phyloP scores from a whole-genome alignment of 176 grass and related monocot genomes.

The Rhynchospora pubera region DNA sequence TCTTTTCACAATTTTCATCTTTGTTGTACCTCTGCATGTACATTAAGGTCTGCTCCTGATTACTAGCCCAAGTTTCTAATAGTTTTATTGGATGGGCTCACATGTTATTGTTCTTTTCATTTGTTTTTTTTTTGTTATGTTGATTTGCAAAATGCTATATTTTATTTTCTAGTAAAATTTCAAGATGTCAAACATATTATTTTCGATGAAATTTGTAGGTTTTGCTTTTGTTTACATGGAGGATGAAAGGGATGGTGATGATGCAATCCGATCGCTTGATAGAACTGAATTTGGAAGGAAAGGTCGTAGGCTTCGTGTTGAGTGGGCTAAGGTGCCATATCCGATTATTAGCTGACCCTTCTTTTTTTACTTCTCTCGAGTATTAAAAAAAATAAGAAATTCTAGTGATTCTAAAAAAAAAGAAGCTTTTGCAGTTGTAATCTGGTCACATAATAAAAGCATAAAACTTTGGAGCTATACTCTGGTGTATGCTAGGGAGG shows the following conservation, averaged over 20 bases:
- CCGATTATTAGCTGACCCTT: background rate
- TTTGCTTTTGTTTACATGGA: constrained; percentile 99
- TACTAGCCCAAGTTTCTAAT: constrained; percentile 51
- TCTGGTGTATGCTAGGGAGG: background rate
- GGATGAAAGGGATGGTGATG: constrained; percentile 87
- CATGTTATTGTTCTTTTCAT: background rate
- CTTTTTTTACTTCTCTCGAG: background rate
- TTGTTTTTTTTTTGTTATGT: constrained; percentile 1
- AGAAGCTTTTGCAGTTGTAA: background rate
- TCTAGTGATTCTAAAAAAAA: background rate
- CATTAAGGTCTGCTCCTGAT: constrained; percentile 89
- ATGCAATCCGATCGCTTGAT: constrained; percentile 79
- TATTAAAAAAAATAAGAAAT: background rate
- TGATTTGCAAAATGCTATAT: background rate
- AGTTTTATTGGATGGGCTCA: constrained; percentile 38
- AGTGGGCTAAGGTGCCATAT: constrained; percentile 75
- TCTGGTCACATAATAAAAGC: background rate
- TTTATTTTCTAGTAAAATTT: constrained; percentile 4
- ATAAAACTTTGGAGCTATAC: background rate
- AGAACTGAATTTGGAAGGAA: constrained; percentile 87
- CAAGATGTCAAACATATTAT: background rate
- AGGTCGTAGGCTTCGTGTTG: constrained; percentile 73
- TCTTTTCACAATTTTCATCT: constrained; percentile 48
- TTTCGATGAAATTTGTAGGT: constrained; percentile 34
- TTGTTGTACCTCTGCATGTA: constrained; percentile 29